Conservation (phyloP, 495 filamentous ascomycete species). For the Lindgomyces ingoldianus region DNA sequence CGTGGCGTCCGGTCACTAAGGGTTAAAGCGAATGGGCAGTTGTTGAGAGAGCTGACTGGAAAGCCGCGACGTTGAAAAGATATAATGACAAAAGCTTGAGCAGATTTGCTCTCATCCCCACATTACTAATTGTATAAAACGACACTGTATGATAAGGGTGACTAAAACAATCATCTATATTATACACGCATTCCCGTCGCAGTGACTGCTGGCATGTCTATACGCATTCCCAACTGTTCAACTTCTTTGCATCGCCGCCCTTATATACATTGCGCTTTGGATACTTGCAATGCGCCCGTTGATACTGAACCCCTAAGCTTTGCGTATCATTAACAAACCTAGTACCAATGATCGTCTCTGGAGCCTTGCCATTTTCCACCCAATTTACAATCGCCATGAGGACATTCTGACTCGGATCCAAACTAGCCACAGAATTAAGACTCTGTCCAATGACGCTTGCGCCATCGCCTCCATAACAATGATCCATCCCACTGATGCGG, state of each 20-base stretch:
- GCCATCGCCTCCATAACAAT: conserved; percentile 56
- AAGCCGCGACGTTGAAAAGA: no score
- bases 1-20: no score
- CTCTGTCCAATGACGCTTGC: conserved; percentile 57
- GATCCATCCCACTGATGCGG: conserved; percentile 58
- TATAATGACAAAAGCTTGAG: no score
- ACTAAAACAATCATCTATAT: no score
- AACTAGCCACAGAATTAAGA: conserved; percentile 17
- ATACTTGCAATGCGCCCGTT: conserved; percentile 29
- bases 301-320: conserved; percentile 12
- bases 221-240: conserved; percentile 24
- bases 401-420: conserved; percentile 20
- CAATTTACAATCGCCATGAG: conserved; percentile 58
- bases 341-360: conserved; percentile 43
- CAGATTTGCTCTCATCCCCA: no score
- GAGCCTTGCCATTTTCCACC: conserved; percentile 61
- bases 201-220: no score
- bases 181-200: no score
- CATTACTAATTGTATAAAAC: no score
- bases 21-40: no score
- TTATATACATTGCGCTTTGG: conserved; percentile 24
- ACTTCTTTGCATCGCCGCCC: conserved; percentile 51
- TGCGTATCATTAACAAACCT: conserved; percentile 28
- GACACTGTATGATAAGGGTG: no score
- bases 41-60: no score